A percentile compares a stretch with the other conserved stretches of the same genome.
Evolutionary conservation across 2,329 filamentous ascomycete species (phyloP).

Genomic region (Colletotrichum sidae): DNA sequence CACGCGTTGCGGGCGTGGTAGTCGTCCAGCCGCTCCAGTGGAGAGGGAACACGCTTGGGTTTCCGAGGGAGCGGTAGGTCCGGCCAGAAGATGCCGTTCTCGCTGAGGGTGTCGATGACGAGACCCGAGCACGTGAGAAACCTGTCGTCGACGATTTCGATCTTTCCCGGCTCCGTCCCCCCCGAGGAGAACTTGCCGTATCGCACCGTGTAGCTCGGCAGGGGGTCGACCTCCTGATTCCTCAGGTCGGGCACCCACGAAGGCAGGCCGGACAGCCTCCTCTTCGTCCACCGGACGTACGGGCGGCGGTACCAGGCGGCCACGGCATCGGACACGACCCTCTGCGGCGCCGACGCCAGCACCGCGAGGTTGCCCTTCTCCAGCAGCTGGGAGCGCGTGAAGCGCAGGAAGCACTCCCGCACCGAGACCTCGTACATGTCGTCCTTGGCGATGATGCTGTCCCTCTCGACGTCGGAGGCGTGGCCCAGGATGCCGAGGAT

Average conservation of each 20-base stretch:
- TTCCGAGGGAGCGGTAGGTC: background rate
- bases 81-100: constrained; percentile 4
- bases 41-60: background rate
- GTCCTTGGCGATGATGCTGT: constrained; percentile 16
- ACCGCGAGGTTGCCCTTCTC: constrained; percentile 10
- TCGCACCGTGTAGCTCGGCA: constrained; percentile 10
- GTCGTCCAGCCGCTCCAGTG: background rate
- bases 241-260: constrained; percentile 22
- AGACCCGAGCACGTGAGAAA: constrained; percentile 1
- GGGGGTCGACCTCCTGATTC: constrained; percentile 3
- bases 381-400: constrained; percentile 10
- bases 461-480: constrained; percentile 7
- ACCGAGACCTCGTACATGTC: constrained; percentile 11
- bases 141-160: constrained; percentile 6
- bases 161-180: background rate
- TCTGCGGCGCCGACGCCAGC: constrained; percentile 10
- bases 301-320: constrained; percentile 15
- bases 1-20: background rate
- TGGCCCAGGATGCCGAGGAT: constrained; percentile 13
- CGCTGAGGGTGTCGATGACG: constrained; percentile 12
- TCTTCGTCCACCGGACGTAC: background rate
- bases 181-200: constrained; percentile 21
- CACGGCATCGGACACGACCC: background rate
- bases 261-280: constrained; percentile 4
- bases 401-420: constrained; percentile 10